These are phyloP conservation scores for Cordyceps cateniannulata DNA, from an alignment of 2,329 filamentous ascomycete genomes.

Conservation along the genomic window DNA sequence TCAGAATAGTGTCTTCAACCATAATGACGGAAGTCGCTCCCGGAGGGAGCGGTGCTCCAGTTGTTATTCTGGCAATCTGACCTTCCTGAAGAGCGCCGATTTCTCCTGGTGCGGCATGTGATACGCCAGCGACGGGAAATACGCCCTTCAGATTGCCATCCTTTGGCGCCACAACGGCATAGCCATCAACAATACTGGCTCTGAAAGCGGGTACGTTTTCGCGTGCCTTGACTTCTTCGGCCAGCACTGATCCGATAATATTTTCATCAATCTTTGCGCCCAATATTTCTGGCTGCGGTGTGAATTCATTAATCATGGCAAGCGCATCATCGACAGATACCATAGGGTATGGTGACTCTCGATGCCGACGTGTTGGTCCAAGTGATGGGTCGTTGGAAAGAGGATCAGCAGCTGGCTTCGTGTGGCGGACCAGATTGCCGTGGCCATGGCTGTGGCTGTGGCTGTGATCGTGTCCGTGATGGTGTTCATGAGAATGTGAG, in stretches of 20 bases:
- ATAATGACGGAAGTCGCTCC: constrained; percentile 86
- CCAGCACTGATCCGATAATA: constrained; percentile 72
- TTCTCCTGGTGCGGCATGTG: constrained; percentile 72
- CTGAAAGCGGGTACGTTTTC: constrained; percentile 90
- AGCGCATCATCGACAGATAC: constrained; percentile 78
- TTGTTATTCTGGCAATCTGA: constrained; percentile 84
- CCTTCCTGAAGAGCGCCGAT: constrained; percentile 60
- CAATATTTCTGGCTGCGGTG: constrained; percentile 54
- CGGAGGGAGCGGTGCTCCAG: constrained; percentile 81
- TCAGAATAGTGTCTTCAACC: constrained; percentile 84
- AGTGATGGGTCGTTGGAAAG: constrained; percentile 55
- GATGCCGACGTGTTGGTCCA: constrained; percentile 63
- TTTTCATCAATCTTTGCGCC: constrained; percentile 54
- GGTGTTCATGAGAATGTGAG: constrained; percentile 22
- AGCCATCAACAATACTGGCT: constrained; percentile 95
- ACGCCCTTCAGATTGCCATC: constrained; percentile 64
- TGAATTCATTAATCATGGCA: constrained; percentile 62
- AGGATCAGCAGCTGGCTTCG: constrained; percentile 50
- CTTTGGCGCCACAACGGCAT: constrained; percentile 67
- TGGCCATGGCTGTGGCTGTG: constrained; percentile 48
- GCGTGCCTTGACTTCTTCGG: constrained; percentile 70
- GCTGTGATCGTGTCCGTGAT: constrained; percentile 27
- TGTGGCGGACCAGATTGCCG: constrained; percentile 65
- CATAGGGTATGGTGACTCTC: constrained; percentile 90
- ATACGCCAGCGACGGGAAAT: constrained; percentile 81